Evolutionary conservation across 1,284 basidiomycete species (phyloP).

Genomic region (Fistulina hepatica): DNA sequence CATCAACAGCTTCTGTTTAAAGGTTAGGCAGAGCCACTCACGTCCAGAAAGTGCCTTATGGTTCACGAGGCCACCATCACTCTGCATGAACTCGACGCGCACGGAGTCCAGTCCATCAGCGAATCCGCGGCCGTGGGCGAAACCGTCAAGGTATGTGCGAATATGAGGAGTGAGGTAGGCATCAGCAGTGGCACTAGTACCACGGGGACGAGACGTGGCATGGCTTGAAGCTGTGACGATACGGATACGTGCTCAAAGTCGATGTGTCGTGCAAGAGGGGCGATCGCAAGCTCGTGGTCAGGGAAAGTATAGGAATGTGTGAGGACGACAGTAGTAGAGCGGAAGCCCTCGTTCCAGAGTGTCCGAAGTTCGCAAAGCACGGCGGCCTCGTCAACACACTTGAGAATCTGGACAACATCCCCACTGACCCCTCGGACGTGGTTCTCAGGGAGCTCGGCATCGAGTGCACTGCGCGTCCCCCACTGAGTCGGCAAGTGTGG

Average conservation of each 20-base stretch:
- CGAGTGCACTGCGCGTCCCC: too few species aligned
- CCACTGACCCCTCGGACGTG: constrained; percentile 81
- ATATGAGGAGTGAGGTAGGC: constrained; percentile 97
- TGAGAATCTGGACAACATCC: constrained; percentile 83
- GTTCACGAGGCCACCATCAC: constrained; percentile 84
- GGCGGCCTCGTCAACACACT: constrained; percentile 48
- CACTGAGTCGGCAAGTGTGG: constrained; percentile 94
- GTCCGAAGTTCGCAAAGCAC: constrained; percentile 52
- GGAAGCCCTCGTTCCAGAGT: constrained; percentile 69
- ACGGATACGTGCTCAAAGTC: constrained; percentile 87
- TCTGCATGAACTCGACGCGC: constrained; percentile 88
- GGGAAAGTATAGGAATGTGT: constrained; percentile 92
- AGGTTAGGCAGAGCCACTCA: too few species aligned
- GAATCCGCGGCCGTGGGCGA: too few species aligned
- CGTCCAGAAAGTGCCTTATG: constrained; percentile 77
- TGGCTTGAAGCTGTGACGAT: constrained; percentile 80
- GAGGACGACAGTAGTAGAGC: constrained; percentile 78
- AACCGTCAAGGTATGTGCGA: too few species aligned
- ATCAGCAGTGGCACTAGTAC: constrained; percentile 87
- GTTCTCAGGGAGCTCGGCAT: constrained; percentile 40
- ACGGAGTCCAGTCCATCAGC: too few species aligned
- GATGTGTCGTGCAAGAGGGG: constrained; percentile 61
- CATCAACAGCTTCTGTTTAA: too few species aligned
- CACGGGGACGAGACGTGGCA: constrained; percentile 96
- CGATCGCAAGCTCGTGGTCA: constrained; percentile 67